phyloP scores from a whole-genome alignment of 176 grass and related monocot genomes.

The Zea luxurians region DNA sequence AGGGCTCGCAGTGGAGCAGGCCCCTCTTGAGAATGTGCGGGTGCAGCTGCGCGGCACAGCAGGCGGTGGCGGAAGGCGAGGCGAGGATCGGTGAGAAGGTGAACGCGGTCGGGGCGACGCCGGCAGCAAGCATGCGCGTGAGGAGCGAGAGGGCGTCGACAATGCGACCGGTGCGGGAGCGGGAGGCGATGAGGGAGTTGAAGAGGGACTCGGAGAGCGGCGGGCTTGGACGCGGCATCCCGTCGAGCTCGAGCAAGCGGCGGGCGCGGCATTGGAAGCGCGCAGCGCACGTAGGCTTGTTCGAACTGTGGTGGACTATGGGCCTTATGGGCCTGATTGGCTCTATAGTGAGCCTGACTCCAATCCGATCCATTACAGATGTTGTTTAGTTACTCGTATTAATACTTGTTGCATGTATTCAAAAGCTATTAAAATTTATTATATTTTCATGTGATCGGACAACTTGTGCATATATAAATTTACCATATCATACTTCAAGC shows the following conservation, averaged over 20 bases:
- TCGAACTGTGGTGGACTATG: too few relatives aligned
- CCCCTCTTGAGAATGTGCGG: constrained; percentile 63
- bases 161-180: constrained; percentile 36
- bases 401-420: too few relatives aligned
- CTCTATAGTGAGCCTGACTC: too few relatives aligned
- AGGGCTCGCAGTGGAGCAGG: constrained; percentile 50
- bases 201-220: constrained; percentile 37
- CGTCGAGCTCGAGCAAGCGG: constrained; percentile 40
- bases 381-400: too few relatives aligned
- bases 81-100: constrained; percentile 71
- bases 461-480: too few relatives aligned
- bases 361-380: too few relatives aligned
- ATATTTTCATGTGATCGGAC: too few relatives aligned
- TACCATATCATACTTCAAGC: too few relatives aligned
- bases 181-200: constrained; percentile 63
- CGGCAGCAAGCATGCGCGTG: constrained; percentile 50
- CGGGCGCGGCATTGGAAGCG: constrained; percentile 3
- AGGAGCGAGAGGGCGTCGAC: constrained; percentile 53
- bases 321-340: too few relatives aligned
- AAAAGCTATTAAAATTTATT: too few relatives aligned
- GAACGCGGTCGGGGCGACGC: constrained; percentile 58
- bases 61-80: constrained; percentile 20
- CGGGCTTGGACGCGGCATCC: constrained; percentile 40
- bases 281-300: too few relatives aligned
- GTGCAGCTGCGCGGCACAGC: constrained; percentile 52